phyloP scores from a whole-genome alignment of 2,329 filamentous ascomycete genomes.

The Thielaviopsis musarum region DNA sequence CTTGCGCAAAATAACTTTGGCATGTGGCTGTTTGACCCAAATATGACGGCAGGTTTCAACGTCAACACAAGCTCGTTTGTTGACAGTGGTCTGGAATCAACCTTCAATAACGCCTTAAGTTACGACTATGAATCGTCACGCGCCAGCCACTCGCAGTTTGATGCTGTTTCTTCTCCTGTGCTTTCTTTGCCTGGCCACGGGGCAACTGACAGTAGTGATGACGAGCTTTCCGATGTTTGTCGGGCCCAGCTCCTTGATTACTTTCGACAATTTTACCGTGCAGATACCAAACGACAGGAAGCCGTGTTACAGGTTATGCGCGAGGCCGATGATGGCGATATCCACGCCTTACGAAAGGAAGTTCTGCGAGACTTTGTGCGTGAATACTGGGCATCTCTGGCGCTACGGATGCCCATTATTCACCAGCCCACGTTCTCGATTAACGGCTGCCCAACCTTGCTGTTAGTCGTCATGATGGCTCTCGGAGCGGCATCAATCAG shows the following conservation, averaged over 20 bases:
- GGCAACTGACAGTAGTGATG: background rate
- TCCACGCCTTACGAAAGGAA: conserved; percentile 44
- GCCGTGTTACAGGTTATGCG: conserved; percentile 21
- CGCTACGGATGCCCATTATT: conserved; percentile 71
- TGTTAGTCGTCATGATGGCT: conserved; percentile 68
- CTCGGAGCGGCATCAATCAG: conserved; percentile 70
- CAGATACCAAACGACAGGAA: background rate
- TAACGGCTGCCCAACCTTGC: conserved; percentile 58
- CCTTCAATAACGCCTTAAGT: conserved; percentile 33
- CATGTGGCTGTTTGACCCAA: conserved; percentile 33
- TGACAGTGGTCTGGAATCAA: conserved; percentile 32
- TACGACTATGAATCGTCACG: conserved; percentile 32
- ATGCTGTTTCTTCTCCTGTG: conserved; percentile 15
- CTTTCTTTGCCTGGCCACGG: background rate
- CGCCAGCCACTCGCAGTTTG: conserved; percentile 29
- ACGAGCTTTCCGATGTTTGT: conserved; percentile 22
- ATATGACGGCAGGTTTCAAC: conserved; percentile 24
- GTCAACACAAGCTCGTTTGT: conserved; percentile 29
- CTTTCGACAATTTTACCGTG: conserved; percentile 1
- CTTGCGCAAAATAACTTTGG: conserved; percentile 26
- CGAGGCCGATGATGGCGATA: conserved; percentile 24
- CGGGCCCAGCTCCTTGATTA: conserved; percentile 14
- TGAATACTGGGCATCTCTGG: conserved; percentile 80
- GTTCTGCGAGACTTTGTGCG: conserved; percentile 74
- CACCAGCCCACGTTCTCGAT: conserved; percentile 77